phyloP scores from a whole-genome alignment of 2,329 filamentous ascomycete species.

The Sclerotinia minor region DNA sequence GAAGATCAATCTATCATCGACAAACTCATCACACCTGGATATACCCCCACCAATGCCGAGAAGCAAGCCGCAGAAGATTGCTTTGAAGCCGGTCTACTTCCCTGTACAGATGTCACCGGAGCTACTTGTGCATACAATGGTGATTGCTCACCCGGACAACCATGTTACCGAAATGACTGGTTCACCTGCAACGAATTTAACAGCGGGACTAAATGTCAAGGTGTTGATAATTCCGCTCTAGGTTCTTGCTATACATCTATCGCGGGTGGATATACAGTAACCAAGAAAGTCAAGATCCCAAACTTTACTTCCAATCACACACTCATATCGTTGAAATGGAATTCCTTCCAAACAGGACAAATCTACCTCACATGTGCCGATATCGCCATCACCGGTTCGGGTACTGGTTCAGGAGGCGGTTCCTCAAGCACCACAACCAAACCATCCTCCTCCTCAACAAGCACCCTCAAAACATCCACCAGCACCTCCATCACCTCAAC shows the following conservation, averaged over 20 bases:
- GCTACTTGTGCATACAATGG: slow-evolving; percentile 52
- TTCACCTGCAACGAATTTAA: slow-evolving; percentile 54
- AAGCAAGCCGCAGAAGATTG: slow-evolving; percentile 56
- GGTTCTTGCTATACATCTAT: slow-evolving; percentile 2
- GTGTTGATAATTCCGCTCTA: not conserved
- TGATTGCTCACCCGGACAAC: slow-evolving; percentile 48
- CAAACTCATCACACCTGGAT: slow-evolving; percentile 50
- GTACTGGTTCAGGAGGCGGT: not conserved
- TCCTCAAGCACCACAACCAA: slow-evolving; percentile 26
- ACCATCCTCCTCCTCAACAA: slow-evolving; percentile 25
- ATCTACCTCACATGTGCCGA: slow-evolving; percentile 56
- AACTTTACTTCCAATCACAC: slow-evolving; percentile 49
- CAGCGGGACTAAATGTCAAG: slow-evolving; percentile 40
- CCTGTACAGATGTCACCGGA: slow-evolving; percentile 52
- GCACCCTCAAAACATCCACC: slow-evolving; percentile 24
- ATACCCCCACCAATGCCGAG: slow-evolving; percentile 52
- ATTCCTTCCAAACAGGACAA: slow-evolving; percentile 55
- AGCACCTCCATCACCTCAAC: slow-evolving; percentile 39
- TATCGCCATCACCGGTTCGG: slow-evolving; percentile 46
- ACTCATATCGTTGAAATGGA: slow-evolving; percentile 54
- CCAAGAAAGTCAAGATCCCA: slow-evolving; percentile 10
- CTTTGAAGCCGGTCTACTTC: slow-evolving; percentile 50
- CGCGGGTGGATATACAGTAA: slow-evolving; percentile 1
- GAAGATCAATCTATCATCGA: slow-evolving; percentile 53
- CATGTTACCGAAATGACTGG: slow-evolving; percentile 55